Percentiles rank a stretch among this genome's conserved stretches.
Evolutionary conservation across 139 green algal species (phyloP).

Genomic region (Eudorina sp.): DNA sequence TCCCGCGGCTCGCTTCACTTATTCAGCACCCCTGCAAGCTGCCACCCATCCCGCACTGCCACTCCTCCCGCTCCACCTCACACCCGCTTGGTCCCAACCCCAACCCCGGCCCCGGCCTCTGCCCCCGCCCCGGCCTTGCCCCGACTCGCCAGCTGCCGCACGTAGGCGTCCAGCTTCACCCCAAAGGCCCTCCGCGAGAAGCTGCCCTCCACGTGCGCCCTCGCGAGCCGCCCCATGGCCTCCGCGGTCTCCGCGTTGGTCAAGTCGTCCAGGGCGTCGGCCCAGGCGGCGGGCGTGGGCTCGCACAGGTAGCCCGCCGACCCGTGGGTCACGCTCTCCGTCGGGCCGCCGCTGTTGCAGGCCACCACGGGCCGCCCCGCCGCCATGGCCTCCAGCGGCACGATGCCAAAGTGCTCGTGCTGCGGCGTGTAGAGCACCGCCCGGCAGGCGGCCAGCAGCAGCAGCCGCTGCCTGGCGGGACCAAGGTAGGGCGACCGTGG

Average conservation of each 20-base stretch:
- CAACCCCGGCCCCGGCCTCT: not conserved
- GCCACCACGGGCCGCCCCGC: conserved; percentile 88
- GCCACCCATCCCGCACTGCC: no score
- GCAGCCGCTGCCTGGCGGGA: conserved; percentile 32
- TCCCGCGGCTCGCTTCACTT: no score
- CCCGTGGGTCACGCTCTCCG: conserved; percentile 82
- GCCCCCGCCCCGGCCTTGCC: no score
- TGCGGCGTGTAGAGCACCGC: conserved; percentile 93
- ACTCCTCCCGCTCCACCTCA: not conserved
- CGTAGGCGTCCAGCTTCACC: conserved; percentile 60
- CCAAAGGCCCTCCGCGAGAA: conserved; percentile 87
- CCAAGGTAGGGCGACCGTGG: no score
- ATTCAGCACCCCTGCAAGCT: no score
- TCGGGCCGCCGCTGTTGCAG: conserved; percentile 87
- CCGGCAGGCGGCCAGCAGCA: conserved; percentile 43
- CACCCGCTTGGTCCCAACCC: not conserved
- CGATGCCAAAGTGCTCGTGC: conserved; percentile 99
- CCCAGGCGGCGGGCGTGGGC: conserved; percentile 66
- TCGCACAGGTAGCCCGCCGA: conserved; percentile 81
- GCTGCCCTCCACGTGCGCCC: conserved; percentile 68
- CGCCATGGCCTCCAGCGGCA: conserved; percentile 97
- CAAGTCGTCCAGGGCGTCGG: conserved; percentile 69
- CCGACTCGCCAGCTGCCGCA: conserved; percentile 52
- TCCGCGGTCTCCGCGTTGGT: conserved; percentile 41
- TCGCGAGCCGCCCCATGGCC: conserved; percentile 73